Evolutionary conservation across 176 grass and related monocot species (phyloP).

Genomic region (Microstegium vimineum): DNA sequence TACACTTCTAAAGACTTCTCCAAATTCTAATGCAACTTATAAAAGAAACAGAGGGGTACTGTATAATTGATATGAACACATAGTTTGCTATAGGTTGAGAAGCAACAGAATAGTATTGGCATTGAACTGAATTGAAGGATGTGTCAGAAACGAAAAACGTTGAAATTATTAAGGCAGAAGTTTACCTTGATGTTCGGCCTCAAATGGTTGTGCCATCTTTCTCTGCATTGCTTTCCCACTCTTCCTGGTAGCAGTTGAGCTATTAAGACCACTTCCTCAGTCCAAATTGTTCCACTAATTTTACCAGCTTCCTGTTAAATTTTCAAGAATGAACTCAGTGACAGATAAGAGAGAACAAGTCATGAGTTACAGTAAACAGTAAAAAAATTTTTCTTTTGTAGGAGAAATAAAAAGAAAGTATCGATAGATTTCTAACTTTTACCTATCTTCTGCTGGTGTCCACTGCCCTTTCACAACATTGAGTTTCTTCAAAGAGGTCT

Average conservation of each 20-base stretch:
- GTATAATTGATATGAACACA: not conserved
- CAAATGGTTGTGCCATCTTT: conserved; percentile 97
- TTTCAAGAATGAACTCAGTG: not conserved
- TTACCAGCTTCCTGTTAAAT: conserved; percentile 59
- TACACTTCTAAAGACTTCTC: too few species aligned
- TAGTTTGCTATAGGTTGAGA: not conserved
- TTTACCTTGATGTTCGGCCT: conserved; percentile 93
- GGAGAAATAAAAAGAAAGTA: not conserved
- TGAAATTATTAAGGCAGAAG: not conserved
- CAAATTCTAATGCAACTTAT: too few species aligned
- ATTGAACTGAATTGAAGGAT: not conserved
- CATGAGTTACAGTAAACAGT: not conserved
- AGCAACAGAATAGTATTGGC: not conserved
- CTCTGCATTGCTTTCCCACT: conserved; percentile 95
- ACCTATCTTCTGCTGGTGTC: conserved; percentile 85
- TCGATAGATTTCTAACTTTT: conserved; percentile 36
- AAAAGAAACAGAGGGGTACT: too few species aligned
- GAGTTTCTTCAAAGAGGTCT: conserved; percentile 42
- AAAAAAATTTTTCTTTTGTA: not conserved
- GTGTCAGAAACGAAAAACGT: not conserved
- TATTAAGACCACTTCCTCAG: conserved; percentile 93
- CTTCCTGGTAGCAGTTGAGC: conserved; percentile 78
- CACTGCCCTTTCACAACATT: conserved; percentile 92
- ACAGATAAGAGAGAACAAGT: not conserved
- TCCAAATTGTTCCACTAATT: conserved; percentile 84